Evolutionary conservation across 208 protist species (phyloP), one percentile per base, ranked within the genome.

Genomic region (Naegleria gruberi): DNA sequence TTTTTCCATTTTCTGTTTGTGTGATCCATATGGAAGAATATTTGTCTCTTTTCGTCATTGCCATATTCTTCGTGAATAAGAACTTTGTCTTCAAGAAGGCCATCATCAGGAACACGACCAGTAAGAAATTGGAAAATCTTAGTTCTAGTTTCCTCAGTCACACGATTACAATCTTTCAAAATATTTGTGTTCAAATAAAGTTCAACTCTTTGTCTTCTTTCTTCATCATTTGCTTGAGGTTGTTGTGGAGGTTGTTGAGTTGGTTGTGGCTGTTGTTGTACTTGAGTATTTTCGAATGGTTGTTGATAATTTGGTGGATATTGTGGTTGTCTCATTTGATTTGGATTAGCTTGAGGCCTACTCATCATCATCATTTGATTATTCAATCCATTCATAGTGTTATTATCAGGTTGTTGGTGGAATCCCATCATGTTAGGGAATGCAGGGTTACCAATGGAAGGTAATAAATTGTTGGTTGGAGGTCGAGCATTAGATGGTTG

Each of bases 21-120:
- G 74, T 82, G 40, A 41, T 82, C 74, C 74, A 82, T 82, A 17
- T 82, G 74, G 40, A 82, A 82, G 30, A 23, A 82, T 40, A 82
- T 82, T 82, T 82, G 74, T 43, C 40, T 34, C 30, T 82, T 42
- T 34, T 42, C 74, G 10, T 82, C 74, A 43, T 82, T 82, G 17
- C 37, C 40, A 82, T 40, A 17, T 34, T 82, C 74, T 41, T 82
- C 74, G 34, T 82, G 74, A 42, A 82, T 82, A 10, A 82, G 40
- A 65, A 65, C 19, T 15, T 82, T 42, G 5, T 82, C 34, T 42
- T 82, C 74, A 42, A 43, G 34, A 10, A 10, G 10, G 17, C 74
- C 74, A 7, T 34, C 30, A 19, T 8, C 17, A 10, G 1, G 10
- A 19, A 34, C 37, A 15, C 37, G 19, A 15, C 74, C 74, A 15